Percentiles rank a stretch among this genome's conserved stretches.
Conservation (phyloP, 2,329 filamentous ascomycete genomes). For the Stemphylium lycopersici region DNA sequence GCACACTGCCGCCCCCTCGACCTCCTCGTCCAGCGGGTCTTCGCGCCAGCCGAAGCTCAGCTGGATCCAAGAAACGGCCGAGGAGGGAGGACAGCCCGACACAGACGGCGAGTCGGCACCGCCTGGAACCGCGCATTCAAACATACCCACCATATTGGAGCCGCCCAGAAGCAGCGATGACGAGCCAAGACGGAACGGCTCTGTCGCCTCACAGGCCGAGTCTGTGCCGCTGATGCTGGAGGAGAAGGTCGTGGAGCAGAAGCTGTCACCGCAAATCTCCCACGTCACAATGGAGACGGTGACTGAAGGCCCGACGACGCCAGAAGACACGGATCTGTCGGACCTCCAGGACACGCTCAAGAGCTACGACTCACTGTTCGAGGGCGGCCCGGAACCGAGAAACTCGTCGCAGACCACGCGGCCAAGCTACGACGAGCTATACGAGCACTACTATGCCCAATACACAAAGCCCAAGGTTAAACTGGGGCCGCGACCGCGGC, state of each 20-base stretch:
- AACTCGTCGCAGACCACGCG: conserved; percentile 52
- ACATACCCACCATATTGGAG: conserved; percentile 35
- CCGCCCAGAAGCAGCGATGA: conserved; percentile 17
- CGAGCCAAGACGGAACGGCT: conserved; percentile 10
- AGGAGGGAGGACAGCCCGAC: conserved; percentile 63
- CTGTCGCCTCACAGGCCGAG: conserved; percentile 21
- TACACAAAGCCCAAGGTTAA: conserved; percentile 83
- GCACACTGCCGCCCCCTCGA: conserved; percentile 85
- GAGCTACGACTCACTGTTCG: conserved; percentile 44
- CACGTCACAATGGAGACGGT: conserved; percentile 31
- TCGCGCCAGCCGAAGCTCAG: conserved; percentile 77
- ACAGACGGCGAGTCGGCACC: conserved; percentile 26
- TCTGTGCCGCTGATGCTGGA: conserved; percentile 25
- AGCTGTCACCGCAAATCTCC: conserved; percentile 24
- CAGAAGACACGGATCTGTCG: conserved; percentile 24
- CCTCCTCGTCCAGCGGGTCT: conserved; percentile 80
- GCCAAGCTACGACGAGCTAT: conserved; percentile 49
- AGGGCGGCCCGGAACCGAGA: conserved; percentile 50
- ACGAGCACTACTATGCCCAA: conserved; percentile 56
- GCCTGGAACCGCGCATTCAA: conserved; percentile 30
- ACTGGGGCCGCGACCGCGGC: conserved; percentile 83
- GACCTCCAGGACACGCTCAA: conserved; percentile 38
- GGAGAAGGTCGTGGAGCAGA: conserved; percentile 17
- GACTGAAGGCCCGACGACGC: conserved; percentile 27
- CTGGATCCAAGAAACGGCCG: conserved; percentile 92